Conservation (phyloP, 352 stramenopile genomes). For the Pythium phragmitis region DNA sequence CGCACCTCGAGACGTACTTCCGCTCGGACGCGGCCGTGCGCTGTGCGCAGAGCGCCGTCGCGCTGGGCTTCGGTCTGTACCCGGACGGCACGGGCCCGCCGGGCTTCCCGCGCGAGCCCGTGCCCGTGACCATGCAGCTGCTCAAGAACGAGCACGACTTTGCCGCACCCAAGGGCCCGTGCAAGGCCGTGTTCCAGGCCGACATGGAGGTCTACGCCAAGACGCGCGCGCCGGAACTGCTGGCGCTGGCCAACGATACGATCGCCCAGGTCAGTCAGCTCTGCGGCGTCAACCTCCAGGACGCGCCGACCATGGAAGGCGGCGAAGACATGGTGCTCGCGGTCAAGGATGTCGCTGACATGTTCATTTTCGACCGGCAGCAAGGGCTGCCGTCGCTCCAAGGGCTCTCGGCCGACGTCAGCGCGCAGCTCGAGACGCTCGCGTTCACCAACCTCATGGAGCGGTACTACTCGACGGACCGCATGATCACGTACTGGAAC, state of each 20-base stretch:
- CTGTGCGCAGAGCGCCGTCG: conserved; percentile 76
- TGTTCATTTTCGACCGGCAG: conserved; percentile 81
- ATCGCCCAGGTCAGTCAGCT: conserved; percentile 52
- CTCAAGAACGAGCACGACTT: conserved; percentile 85
- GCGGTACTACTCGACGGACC: conserved; percentile 78
- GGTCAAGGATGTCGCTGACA: conserved; percentile 83
- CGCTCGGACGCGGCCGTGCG: conserved; percentile 76
- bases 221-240: conserved; percentile 52
- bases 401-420: conserved; percentile 57
- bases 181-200: conserved; percentile 40
- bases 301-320: conserved; percentile 52
- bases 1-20: conserved; percentile 87
- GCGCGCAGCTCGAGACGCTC: conserved; percentile 56
- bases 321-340: conserved; percentile 75
- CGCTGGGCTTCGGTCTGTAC: conserved; percentile 76
- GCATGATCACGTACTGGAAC: conserved; percentile 83
- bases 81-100: conserved; percentile 70
- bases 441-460: conserved; percentile 87
- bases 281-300: conserved; percentile 58
- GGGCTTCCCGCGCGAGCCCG: conserved; percentile 66
- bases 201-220: conserved; percentile 63
- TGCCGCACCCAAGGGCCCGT: conserved; percentile 77
- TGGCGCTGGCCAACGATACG: conserved; percentile 53
- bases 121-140: conserved; percentile 85
- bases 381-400: conserved; percentile 49